Evolutionary conservation across 225 moss, liverwort and hornwort species (phyloP).

Genomic region (Straminergon stramineum): DNA sequence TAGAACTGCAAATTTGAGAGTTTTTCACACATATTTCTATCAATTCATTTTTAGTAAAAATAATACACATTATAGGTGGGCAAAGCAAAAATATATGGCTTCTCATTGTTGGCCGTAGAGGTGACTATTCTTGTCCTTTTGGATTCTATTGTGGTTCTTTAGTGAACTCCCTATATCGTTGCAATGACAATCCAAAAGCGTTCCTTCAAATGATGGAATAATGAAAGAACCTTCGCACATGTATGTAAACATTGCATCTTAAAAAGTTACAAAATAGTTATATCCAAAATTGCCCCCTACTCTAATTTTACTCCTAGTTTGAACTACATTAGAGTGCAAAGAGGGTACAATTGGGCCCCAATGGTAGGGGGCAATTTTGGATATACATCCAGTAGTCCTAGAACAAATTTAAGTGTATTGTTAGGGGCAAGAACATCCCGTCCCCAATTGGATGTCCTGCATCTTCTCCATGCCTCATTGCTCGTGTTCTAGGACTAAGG

Average conservation of each 20-base stretch:
- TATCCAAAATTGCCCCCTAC: too few species aligned
- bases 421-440: not conserved
- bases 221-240: too few species aligned
- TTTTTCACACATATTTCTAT: not conserved
- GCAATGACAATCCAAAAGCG: not conserved
- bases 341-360: not conserved
- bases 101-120: not conserved
- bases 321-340: not conserved
- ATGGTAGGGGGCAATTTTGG: not conserved
- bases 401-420: not conserved
- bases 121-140: too few species aligned
- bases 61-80: not conserved
- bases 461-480: too few species aligned
- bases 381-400: not conserved
- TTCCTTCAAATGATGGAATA: too few species aligned
- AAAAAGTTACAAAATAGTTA: too few species aligned
- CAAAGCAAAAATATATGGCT: not conserved
- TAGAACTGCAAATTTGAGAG: not conserved
- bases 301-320: too few species aligned
- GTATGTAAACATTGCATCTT: too few species aligned
- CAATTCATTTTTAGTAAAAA: not conserved
- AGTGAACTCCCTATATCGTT: too few species aligned
- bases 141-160: too few species aligned
- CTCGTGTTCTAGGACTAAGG: too few species aligned
- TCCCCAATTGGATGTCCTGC: too few species aligned